Conservation (phyloP, 2,329 filamentous ascomycete species). For the Colletotrichum theobromicola region DNA sequence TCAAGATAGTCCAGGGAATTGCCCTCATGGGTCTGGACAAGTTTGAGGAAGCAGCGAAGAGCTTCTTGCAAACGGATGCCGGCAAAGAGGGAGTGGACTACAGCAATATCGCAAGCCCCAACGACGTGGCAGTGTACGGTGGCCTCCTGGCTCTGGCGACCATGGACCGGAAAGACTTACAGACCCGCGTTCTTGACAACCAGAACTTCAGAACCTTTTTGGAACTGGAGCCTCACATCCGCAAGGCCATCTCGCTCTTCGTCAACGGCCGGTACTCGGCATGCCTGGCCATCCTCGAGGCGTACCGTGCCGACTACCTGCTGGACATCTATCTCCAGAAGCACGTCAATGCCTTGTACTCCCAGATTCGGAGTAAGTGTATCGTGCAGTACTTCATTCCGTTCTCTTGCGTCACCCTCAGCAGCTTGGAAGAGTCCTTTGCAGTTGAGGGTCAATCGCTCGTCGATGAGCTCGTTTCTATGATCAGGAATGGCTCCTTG, state of each 20-base stretch:
- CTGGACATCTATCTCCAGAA: constrained; percentile 85
- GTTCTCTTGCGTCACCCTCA: constrained; percentile 85
- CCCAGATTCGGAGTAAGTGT: constrained; percentile 82
- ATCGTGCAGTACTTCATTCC: constrained; percentile 93
- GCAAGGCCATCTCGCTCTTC: constrained; percentile 88
- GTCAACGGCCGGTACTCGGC: constrained; percentile 87
- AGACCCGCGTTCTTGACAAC: constrained; percentile 80
- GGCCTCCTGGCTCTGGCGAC: constrained; percentile 89
- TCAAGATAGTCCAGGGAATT: constrained; percentile 58
- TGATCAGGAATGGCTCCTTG: constrained; percentile 77
- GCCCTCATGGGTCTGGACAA: constrained; percentile 51
- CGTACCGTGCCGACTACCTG: constrained; percentile 84
- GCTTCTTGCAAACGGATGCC: constrained; percentile 69
- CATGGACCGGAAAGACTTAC: constrained; percentile 80
- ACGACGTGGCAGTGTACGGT: constrained; percentile 92
- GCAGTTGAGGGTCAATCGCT: constrained; percentile 66
- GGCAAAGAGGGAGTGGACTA: constrained; percentile 50
- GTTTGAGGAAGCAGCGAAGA: constrained; percentile 68
- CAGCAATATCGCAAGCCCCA: constrained; percentile 76
- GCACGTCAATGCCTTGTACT: constrained; percentile 74
- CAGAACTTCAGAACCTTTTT: constrained; percentile 82
- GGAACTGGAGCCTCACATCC: constrained; percentile 91
- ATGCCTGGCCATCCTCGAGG: constrained; percentile 82
- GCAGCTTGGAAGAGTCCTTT: constrained; percentile 81
- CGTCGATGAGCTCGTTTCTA: constrained; percentile 74